Base-by-base conservation (phyloP, 2,329 filamentous ascomycete genomes). In the Epichloe bromicola region DNA sequence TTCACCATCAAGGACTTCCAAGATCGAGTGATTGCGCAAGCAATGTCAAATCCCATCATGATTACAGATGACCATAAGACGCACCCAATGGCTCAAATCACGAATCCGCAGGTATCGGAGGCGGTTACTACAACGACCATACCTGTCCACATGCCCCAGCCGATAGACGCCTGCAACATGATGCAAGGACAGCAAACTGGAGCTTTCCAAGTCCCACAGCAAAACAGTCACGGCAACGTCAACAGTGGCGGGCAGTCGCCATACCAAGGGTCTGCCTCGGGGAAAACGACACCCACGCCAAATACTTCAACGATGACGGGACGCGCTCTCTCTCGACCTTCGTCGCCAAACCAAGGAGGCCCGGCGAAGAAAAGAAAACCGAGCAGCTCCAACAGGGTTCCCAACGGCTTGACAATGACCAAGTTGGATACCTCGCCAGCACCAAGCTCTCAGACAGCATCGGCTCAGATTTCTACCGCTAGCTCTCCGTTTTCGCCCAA, bases 31-130 rank as follows among this genome's bases (percentile, higher is more conserved):
- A 72, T 97, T 42, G 86, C 88, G 6, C 91, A 98, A 67, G 81
- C 83, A 49, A 84, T 95, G 57, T 88, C 88, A 19, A 82, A 85
- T 51, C 86, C 88, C 0, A 95, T 97, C 57, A 91, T 96, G 78
- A 96, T 97, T 56, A 97, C 93, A 1, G 91, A 98, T 64, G 91
- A 98, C 62, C 91, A 97, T 72, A 97, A 97, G 71, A 95, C 88
- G 7, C 85, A 88, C 59, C 61, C 64, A 4, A 62, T 63, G 52
- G 57, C 64, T 5, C 60, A 65, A 36, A 46, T 59, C 5, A 53
- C 57, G 6, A 53, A 60, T 15, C 63, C 62, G 39, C 56, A 58
- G n/a, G 53, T 64, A 46, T 59, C 62, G 5, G 65, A 67, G 46
- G 45, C 51, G 2, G 58, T 60, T 20, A 55, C 57, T n/a, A 56